Base-by-base conservation (phyloP, 371 early-diverging fungal species). In the Zychaea mexicana region DNA sequence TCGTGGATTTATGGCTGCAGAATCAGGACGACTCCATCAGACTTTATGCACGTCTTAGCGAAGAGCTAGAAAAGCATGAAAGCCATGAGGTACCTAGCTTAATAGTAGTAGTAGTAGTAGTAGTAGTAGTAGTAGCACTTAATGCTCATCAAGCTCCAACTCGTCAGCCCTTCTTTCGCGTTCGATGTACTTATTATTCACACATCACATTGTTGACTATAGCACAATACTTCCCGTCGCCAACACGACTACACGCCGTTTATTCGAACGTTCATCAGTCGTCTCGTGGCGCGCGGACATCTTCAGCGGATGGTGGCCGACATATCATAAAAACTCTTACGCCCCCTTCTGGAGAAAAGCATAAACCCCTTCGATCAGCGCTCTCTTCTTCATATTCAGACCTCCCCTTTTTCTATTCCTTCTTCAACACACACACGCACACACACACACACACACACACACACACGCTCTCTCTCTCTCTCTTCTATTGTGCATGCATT, bases 211-310 rank as follows among this genome's bases (percentile, higher is more conserved):
- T 59, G 36, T 56, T 58, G 52, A 19, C 45, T 26, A n/a, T 60
- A 73, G 73, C 42, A 65, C 26, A 70, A 67, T 28, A 47, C 36
- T 12, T 42, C 61, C 28, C 67, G 60, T 19, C 67, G 73, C 19
- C 67, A 70, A 30, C 70, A 69, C 27, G 61, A 69, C 22, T 73
- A 73, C 33, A 64, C 53, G 45, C 67, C 70, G 26, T 73, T 73
- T 36, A 69, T 73, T 54, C 61, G 54, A 33, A 52, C 67, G 2
- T 73, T 60, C 47, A 39, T 73, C 15, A 58, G 61, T 22, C 36
- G 59, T 9, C 60, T 73, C 31, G 36, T 60, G 19, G 56, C 61
- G 17, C 63, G 49, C 17, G 73, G 73, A 22, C 65, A 62, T 56
- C 60, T 73, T 12, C 63, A 66, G 22, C 61, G 60, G 39, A 57